Evolutionary conservation across 2,329 filamentous ascomycete genomes (phyloP).

Genomic region (Colletotrichum truncatum): DNA sequence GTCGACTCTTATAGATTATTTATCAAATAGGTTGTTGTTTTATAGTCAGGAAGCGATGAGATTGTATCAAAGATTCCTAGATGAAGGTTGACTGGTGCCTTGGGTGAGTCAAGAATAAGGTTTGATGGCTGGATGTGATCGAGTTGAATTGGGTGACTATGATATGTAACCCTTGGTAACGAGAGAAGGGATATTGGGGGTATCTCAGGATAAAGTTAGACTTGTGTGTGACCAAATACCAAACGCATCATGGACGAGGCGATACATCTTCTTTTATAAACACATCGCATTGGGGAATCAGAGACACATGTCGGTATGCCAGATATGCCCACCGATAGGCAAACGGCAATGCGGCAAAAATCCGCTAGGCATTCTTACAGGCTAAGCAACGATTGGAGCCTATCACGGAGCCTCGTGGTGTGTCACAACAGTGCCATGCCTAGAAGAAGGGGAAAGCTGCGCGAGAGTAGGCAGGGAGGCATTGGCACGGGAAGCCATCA

Average conservation of each 20-base stretch:
- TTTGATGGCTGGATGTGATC: background rate
- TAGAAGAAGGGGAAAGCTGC: background rate
- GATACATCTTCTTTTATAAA: background rate
- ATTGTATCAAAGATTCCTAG: background rate
- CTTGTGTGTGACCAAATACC: background rate
- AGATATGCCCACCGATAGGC: background rate
- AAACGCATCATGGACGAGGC: background rate
- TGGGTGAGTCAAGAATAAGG: background rate
- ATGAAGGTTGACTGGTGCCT: background rate
- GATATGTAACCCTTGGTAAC: background rate
- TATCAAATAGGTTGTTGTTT: no score
- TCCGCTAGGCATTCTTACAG: background rate
- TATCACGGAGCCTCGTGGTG: conserved; percentile 1
- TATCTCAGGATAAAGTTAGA: background rate
- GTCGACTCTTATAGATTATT: no score
- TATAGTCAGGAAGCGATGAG: background rate
- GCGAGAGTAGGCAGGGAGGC: no score
- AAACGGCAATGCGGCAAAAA: background rate
- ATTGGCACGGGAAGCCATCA: background rate
- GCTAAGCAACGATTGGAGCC: background rate
- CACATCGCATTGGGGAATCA: background rate
- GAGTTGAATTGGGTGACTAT: background rate
- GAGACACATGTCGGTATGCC: background rate
- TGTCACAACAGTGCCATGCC: background rate
- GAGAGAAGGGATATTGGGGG: background rate